phyloP scores from a whole-genome alignment of 345 rosid species.

The Gossypium rotundifolium region DNA sequence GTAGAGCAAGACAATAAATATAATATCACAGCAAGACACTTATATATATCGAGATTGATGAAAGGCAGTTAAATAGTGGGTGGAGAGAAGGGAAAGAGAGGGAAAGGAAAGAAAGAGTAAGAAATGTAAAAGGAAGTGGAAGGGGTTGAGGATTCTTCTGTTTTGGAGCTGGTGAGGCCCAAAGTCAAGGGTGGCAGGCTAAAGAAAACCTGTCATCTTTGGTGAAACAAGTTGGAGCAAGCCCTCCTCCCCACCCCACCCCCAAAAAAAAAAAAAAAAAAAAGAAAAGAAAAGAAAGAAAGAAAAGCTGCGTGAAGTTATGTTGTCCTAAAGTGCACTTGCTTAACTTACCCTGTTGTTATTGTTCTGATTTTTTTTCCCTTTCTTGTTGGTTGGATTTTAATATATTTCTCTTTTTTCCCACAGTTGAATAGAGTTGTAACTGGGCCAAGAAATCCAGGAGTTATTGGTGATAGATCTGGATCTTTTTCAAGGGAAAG shows the following conservation, averaged over 20 bases:
- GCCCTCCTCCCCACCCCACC: too few relatives aligned
- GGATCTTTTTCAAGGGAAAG: slow-evolving; percentile 98
- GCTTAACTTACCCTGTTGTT: neutral
- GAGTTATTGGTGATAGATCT: slow-evolving; percentile 91
- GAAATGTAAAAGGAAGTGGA: neutral
- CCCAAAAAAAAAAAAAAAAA: too few relatives aligned
- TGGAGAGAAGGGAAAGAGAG: neutral
- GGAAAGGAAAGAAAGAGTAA: neutral
- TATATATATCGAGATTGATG: neutral
- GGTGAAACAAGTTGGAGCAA: neutral
- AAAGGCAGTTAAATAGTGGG: neutral
- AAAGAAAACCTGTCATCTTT: neutral
- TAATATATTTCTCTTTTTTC: neutral
- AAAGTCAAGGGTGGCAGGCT: neutral
- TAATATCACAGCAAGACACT: neutral
- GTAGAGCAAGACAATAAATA: neutral
- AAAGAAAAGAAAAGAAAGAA: neutral
- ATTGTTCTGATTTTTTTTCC: neutral
- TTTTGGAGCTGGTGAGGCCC: neutral
- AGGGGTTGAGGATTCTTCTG: neutral
- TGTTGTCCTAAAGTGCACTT: neutral
- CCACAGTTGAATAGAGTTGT: slow-evolving; percentile 82
- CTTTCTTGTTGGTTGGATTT: neutral
- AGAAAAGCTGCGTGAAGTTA: neutral
- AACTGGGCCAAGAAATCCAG: slow-evolving; percentile 82